Evolutionary conservation across 805 yeast genomes (phyloP).

Genomic region (Teunomyces funiuensis): DNA sequence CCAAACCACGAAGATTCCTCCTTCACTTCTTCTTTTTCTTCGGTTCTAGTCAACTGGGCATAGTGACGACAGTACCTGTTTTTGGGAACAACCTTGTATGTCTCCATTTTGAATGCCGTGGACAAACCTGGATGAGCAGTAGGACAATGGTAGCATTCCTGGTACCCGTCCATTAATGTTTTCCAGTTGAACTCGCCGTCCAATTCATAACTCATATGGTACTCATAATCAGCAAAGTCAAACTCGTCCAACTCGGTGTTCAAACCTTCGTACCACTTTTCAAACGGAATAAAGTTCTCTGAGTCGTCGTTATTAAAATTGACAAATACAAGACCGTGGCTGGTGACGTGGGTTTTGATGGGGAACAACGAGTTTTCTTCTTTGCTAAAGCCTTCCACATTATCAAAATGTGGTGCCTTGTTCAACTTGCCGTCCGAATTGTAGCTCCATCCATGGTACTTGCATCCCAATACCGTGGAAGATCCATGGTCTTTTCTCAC

Average conservation of each 20-base stretch:
- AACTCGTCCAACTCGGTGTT: slow-evolving; percentile 54
- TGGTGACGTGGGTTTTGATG: slow-evolving; percentile 53
- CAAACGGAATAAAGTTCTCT: slow-evolving; percentile 48
- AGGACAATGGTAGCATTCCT: slow-evolving; percentile 68
- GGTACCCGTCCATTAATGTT: slow-evolving; percentile 66
- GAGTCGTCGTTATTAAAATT: slow-evolving; percentile 47
- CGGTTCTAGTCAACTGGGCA: slow-evolving; percentile 48
- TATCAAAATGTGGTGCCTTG: slow-evolving; percentile 62
- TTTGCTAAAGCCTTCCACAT: slow-evolving; percentile 57
- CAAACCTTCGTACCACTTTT: slow-evolving; percentile 52
- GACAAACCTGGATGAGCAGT: slow-evolving; percentile 64
- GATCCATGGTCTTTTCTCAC: slow-evolving; percentile 59
- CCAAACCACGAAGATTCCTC: slow-evolving; percentile 51
- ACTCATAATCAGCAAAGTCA: slow-evolving; percentile 61
- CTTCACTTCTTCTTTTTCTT: slow-evolving; percentile 31
- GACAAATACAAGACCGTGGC: slow-evolving; percentile 57
- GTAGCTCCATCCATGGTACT: slow-evolving; percentile 67
- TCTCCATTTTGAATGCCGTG: slow-evolving; percentile 59
- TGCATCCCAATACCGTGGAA: slow-evolving; percentile 57
- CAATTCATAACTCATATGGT: slow-evolving; percentile 62
- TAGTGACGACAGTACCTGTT: slow-evolving; percentile 61
- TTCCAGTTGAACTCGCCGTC: slow-evolving; percentile 68
- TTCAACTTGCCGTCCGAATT: slow-evolving; percentile 58
- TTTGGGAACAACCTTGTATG: slow-evolving; percentile 64
- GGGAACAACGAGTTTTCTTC: slow-evolving; percentile 55